Evolutionary conservation across 345 rosid genomes (phyloP).

Genomic region (Hirschfeldia incana): DNA sequence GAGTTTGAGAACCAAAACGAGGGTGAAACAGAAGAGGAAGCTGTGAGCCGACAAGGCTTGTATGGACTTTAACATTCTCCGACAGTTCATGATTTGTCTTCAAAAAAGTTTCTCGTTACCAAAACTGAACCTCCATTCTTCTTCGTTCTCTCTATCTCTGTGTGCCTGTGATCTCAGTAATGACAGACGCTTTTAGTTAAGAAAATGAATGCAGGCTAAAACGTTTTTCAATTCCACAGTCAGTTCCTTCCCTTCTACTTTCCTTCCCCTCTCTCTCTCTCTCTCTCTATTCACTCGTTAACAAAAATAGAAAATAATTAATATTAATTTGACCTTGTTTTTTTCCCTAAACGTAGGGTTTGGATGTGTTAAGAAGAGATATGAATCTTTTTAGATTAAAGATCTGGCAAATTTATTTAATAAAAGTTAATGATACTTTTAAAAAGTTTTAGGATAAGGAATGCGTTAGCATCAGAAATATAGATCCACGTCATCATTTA

Average conservation of each 20-base stretch:
- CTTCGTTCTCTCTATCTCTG: background rate
- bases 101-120: background rate
- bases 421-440: background rate
- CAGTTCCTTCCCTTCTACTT: background rate
- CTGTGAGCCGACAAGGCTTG: slow-evolving; percentile 81
- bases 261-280: background rate
- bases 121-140: slow-evolving; percentile 11
- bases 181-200: background rate
- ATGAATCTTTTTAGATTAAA: background rate
- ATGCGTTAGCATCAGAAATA: background rate
- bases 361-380: background rate
- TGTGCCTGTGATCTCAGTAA: background rate
- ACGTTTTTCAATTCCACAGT: slow-evolving; percentile 25
- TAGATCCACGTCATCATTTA: background rate
- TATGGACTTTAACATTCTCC: slow-evolving; percentile 81
- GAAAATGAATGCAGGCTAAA: background rate
- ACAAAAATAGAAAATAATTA: background rate
- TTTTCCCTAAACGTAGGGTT: background rate
- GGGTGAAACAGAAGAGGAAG: slow-evolving; percentile 72
- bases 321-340: background rate
- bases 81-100: slow-evolving; percentile 63
- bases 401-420: background rate
- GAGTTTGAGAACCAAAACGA: slow-evolving; percentile 77
- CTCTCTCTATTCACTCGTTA: background rate
- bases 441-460: slow-evolving; percentile 1